Conservation (phyloP, 2,329 filamentous ascomycete species). For the Davidsoniella virescens region DNA sequence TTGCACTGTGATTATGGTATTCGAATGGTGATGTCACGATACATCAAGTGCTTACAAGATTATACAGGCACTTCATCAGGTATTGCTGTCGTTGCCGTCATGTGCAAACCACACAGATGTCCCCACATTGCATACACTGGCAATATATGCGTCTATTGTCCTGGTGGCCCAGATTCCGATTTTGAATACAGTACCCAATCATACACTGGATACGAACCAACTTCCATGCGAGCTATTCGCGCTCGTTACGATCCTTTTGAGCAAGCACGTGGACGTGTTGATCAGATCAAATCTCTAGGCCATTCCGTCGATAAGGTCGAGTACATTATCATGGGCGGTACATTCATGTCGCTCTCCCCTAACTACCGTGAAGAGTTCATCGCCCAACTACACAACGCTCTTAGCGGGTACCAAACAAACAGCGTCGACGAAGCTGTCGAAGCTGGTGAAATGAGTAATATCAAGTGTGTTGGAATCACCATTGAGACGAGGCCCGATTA, state of each 20-base stretch:
- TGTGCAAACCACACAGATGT: slow-evolving; percentile 97
- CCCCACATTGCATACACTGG: slow-evolving; percentile 97
- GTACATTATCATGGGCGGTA: slow-evolving; percentile 99
- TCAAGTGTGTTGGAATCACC: slow-evolving; percentile 96
- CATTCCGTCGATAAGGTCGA: slow-evolving; percentile 98
- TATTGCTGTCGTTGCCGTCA: slow-evolving; percentile 95
- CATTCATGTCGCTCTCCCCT: slow-evolving; percentile 90
- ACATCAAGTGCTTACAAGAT: background rate
- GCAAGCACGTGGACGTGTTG: slow-evolving; percentile 85
- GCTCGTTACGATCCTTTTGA: slow-evolving; percentile 96
- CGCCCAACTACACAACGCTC: slow-evolving; percentile 85
- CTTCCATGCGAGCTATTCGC: slow-evolving; percentile 93
- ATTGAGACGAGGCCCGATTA: slow-evolving; percentile 97
- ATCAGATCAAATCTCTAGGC: slow-evolving; percentile 87
- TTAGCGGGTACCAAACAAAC: slow-evolving; percentile 86
- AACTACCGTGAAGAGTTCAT: slow-evolving; percentile 89
- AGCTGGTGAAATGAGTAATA: slow-evolving; percentile 88
- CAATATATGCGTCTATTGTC: slow-evolving; percentile 98
- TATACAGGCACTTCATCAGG: slow-evolving; percentile 69
- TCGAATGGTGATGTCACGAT: background rate
- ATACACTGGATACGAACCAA: slow-evolving; percentile 96
- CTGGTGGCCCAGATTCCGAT: slow-evolving; percentile 90
- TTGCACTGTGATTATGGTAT: no score
- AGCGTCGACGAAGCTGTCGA: slow-evolving; percentile 92
- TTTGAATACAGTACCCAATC: slow-evolving; percentile 99